Percentiles rank a stretch among this genome's conserved stretches.
phyloP scores from a whole-genome alignment of 2,329 filamentous ascomycete species.

The Cordyceps cicadae region DNA sequence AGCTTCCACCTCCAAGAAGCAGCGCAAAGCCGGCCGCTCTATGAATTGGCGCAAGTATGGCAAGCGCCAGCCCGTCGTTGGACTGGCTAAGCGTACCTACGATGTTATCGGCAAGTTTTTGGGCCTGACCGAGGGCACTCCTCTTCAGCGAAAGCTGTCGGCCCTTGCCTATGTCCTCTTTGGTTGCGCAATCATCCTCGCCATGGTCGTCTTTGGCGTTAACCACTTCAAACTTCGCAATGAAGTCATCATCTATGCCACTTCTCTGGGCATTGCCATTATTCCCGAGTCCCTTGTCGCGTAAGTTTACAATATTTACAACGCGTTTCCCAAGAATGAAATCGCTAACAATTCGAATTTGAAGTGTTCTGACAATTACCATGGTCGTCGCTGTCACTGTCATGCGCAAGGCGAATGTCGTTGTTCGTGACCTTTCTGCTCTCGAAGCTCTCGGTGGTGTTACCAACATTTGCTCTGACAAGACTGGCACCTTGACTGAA shows the following conservation, averaged over 20 bases:
- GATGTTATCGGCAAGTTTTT: constrained; percentile 50
- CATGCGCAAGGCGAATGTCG: constrained; percentile 57
- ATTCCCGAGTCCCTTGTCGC: constrained; percentile 59
- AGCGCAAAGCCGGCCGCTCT: constrained; percentile 45
- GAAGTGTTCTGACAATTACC: constrained; percentile 57
- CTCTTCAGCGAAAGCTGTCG: constrained; percentile 68
- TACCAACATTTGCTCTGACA: constrained; percentile 66
- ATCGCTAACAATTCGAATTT: constrained; percentile 12
- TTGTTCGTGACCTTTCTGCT: constrained; percentile 57
- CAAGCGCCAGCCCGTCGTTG: constrained; percentile 40
- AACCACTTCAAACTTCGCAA: constrained; percentile 44
- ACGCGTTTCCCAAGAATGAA: neutral
- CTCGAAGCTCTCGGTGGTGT: constrained; percentile 63
- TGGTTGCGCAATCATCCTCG: constrained; percentile 53
- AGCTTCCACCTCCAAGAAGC: constrained; percentile 43
- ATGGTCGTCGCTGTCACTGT: constrained; percentile 58
- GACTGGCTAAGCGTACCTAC: constrained; percentile 37
- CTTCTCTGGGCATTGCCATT: constrained; percentile 51
- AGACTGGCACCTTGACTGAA: constrained; percentile 62
- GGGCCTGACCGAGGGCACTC: constrained; percentile 59
- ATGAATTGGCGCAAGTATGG: constrained; percentile 47
- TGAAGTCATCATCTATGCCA: constrained; percentile 50
- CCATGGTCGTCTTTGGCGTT: constrained; percentile 50
- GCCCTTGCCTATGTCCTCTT: constrained; percentile 72
- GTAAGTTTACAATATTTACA: constrained; percentile 25